phyloP scores from a whole-genome alignment of 176 grass and related monocot species.

The Ensete ventricosum region DNA sequence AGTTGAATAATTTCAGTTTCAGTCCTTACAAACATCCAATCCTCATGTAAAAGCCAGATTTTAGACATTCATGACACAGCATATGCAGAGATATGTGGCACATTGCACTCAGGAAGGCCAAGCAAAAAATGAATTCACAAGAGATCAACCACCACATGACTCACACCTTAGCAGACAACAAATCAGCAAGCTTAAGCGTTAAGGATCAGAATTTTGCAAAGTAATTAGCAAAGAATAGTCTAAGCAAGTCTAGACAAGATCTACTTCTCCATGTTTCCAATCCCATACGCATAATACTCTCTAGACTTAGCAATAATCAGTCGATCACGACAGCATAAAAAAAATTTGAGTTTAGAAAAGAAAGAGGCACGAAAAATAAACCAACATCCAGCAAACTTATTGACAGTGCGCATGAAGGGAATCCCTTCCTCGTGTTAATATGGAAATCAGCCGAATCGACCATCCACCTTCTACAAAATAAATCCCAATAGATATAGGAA shows the following conservation, averaged over 20 bases:
- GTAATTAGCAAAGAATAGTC: background rate
- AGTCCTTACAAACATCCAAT: too few relatives aligned
- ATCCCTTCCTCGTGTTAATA: background rate
- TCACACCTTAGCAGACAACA: background rate
- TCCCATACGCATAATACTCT: background rate
- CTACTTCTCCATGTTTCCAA: background rate
- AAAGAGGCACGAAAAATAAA: background rate
- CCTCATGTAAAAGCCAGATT: too few relatives aligned
- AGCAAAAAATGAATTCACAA: background rate
- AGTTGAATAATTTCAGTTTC: too few relatives aligned
- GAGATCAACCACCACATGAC: background rate
- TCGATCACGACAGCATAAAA: background rate
- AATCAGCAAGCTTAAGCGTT: background rate
- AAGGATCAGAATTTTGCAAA: background rate
- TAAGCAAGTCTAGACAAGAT: background rate
- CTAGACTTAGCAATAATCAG: background rate
- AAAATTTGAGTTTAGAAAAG: background rate
- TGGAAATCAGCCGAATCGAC: background rate
- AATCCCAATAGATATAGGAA: background rate
- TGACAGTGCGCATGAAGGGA: background rate
- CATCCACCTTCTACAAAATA: background rate
- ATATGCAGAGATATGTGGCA: too few relatives aligned
- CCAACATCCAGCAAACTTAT: background rate
- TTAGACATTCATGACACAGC: too few relatives aligned
- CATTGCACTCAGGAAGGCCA: too few relatives aligned